Evolutionary conservation across 2,329 filamentous ascomycete genomes (phyloP).

Genomic region (Aschersonia sp.): DNA sequence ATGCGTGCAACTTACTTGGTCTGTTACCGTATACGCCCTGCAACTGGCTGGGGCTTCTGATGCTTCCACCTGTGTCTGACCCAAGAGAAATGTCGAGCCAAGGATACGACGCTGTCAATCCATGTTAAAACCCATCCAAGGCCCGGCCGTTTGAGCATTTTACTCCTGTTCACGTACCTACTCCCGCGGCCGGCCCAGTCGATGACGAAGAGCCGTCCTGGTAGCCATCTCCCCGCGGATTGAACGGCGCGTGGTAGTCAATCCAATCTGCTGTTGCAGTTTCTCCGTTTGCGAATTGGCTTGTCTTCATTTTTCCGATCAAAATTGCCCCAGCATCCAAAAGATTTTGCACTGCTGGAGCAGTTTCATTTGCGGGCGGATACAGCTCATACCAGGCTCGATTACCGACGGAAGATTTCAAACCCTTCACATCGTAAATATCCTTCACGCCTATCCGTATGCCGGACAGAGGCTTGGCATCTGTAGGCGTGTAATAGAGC

Average conservation of each 20-base stretch:
- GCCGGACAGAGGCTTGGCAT: constrained; percentile 36
- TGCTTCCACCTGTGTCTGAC: constrained; percentile 29
- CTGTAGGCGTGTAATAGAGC: constrained; percentile 34
- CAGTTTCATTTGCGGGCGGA: constrained; percentile 28
- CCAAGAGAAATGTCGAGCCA: constrained; percentile 31
- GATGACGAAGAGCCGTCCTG: constrained; percentile 27
- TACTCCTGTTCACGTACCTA: neutral
- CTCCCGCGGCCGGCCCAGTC: constrained; percentile 11
- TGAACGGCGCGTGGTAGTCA: constrained; percentile 23
- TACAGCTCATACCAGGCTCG: constrained; percentile 42
- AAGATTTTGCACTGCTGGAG: constrained; percentile 36
- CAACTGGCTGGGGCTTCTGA: constrained; percentile 27
- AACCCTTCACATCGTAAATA: constrained; percentile 38
- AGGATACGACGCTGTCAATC: constrained; percentile 18
- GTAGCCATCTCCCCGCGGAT: constrained; percentile 31
- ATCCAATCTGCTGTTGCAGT: constrained; percentile 30
- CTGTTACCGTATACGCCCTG: constrained; percentile 31
- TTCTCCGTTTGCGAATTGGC: constrained; percentile 26
- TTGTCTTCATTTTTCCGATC: constrained; percentile 30
- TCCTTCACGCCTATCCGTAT: constrained; percentile 45
- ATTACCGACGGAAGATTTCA: constrained; percentile 38
- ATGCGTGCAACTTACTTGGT: constrained; percentile 10
- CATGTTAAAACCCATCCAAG: neutral
- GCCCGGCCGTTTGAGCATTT: neutral
- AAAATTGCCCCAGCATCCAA: constrained; percentile 41